Base-by-base conservation (phyloP, 805 yeast species). In the Brettanomyces naardenensis region DNA sequence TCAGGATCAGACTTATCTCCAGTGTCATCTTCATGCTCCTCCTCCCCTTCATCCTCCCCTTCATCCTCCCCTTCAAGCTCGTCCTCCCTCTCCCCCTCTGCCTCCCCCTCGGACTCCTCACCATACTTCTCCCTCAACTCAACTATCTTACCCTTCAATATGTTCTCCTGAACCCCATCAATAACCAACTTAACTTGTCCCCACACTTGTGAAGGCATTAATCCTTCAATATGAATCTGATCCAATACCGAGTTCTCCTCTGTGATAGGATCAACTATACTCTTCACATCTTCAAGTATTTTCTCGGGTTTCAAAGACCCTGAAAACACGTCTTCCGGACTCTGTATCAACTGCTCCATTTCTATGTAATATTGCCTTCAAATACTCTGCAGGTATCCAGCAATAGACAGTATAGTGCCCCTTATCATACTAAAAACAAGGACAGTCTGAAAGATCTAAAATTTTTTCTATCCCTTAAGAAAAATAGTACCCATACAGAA, bases 201-300 rank as follows among this genome's bases (percentile, higher is more conserved):
- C 87, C 90, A 90, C 0, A 92, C 88, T 55, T 90, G 97, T 28
- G 81, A 73, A 19, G 95, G 79, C 56, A 85, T 95, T 38, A 90
- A 65, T 1, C 96, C 97, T 35, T 88, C 94, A 11, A 82, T 70
- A 48, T 80, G 76, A 17, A 90, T 69, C 54, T 85, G 88, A 58
- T 88, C 95, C 17, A 90, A 65, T 5, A 83, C 81, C 1, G 92
- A 73, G 38, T 61, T 59, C 11, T 45, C 42, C 6, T 48, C 28
- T 3, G 57, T 47, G 25, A 80, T 63, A 4, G 83, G 81, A 51
- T 81, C 87, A 38, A 81, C 61, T 6, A 72, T 64, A 30, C 48
- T 39, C 52, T 78, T 80, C 19, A 71, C 65, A 40, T 64, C 51
- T 4, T 44, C 33, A 37, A 61, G 51, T 19, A 61, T 27, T 9